phyloP scores from a whole-genome alignment of 495 filamentous ascomycete genomes.

The Daldinia concentrica region DNA sequence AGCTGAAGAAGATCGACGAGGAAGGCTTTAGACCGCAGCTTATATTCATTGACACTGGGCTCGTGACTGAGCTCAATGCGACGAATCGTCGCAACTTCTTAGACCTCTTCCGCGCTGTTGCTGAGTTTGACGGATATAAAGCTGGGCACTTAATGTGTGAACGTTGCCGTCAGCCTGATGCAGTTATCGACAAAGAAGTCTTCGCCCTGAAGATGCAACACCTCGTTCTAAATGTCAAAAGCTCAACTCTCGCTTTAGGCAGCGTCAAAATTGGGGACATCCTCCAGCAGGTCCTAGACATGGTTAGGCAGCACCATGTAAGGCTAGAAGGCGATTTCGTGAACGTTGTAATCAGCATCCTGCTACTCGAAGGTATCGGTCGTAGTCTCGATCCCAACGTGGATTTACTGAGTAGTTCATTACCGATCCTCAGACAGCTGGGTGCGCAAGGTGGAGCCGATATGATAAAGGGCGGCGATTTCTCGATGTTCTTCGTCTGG shows the following conservation, averaged over 20 bases:
- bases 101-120: constrained; percentile 93
- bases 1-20: constrained; percentile 79
- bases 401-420: constrained; percentile 84
- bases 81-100: constrained; percentile 91
- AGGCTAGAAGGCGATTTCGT: constrained; percentile 97
- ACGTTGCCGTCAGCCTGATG: constrained; percentile 88
- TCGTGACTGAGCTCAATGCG: constrained; percentile 92
- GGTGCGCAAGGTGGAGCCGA: constrained; percentile 78
- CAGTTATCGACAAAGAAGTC: constrained; percentile 85
- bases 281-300: constrained; percentile 84
- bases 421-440: constrained; percentile 90
- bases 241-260: constrained; percentile 87
- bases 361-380: constrained; percentile 94
- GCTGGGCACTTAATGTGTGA: constrained; percentile 97
- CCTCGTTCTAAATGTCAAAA: constrained; percentile 88
- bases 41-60: constrained; percentile 96
- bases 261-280: constrained; percentile 98
- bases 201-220: constrained; percentile 98
- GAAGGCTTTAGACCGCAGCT: constrained; percentile 95
- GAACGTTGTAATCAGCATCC: constrained; percentile 95
- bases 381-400: constrained; percentile 84
- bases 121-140: constrained; percentile 96
- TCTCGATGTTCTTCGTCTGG: constrained; percentile 96
- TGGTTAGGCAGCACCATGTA: constrained; percentile 95
- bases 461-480: constrained; percentile 76